Conservation (phyloP, 177 flowering plant genomes). For the Vitis hybrid region DNA sequence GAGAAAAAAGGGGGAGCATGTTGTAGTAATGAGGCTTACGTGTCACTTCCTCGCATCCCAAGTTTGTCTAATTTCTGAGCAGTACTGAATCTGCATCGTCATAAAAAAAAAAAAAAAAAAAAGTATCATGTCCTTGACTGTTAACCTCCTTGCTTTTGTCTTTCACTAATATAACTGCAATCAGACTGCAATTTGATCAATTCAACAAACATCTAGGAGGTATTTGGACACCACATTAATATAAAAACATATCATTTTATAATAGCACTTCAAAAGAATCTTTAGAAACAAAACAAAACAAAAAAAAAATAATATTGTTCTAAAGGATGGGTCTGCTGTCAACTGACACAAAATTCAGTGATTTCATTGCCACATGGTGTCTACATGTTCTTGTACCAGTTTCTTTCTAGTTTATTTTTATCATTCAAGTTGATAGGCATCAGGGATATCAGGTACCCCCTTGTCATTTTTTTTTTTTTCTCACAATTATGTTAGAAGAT, state of each 20-base stretch:
- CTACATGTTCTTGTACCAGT: background rate
- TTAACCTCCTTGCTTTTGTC: background rate
- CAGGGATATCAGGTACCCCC: background rate
- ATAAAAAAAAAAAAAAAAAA: background rate
- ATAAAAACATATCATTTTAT: too few species aligned
- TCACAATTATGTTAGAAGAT: background rate
- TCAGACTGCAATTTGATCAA: too few species aligned
- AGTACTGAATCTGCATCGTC: conserved; percentile 81
- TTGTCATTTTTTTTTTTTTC: background rate
- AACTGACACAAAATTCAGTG: background rate
- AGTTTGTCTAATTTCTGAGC: conserved; percentile 98
- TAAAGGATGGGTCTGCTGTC: background rate
- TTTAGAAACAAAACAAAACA: too few species aligned
- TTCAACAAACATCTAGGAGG: too few species aligned
- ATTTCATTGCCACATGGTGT: background rate
- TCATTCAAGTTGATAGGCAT: background rate
- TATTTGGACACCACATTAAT: too few species aligned
- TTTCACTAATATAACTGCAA: too few species aligned
- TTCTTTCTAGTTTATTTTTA: background rate
- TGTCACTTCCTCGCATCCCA: conserved; percentile 99
- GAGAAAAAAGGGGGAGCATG: background rate
- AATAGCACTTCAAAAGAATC: too few species aligned
- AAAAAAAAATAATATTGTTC: background rate
- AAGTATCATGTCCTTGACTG: background rate
- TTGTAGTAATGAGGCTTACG: conserved; percentile 50